Evolutionary conservation across 495 filamentous ascomycete species (phyloP), one percentile per base, ranked within the genome.

Genomic region (Aspergillus nanangensis): DNA sequence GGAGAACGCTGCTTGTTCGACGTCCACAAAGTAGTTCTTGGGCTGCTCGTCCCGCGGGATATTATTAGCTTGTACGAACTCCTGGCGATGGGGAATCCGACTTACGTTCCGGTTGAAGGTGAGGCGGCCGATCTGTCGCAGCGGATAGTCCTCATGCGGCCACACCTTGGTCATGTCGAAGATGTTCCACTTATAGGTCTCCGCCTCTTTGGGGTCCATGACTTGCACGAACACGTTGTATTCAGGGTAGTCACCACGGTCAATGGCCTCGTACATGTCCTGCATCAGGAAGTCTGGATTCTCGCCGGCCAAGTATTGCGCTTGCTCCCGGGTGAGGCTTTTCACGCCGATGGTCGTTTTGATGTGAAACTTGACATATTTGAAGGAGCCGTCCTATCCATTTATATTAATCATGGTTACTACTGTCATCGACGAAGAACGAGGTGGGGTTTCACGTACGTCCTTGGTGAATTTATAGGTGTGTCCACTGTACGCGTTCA

Each of bases 401-500:
- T 7, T 29, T 5, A 29, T 29, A 11, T 29, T 29, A 29, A 29
- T 11, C 37, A 23, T 13, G 37, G 2, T 4, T 15, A 24, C 17
- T 42, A 13, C 13, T 31, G 13, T 17, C 19, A 5, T 13, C 13
- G n/a, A 19, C 4, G 22, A 39, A 21, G 3, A 13, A 23, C 3
- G 4, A 39, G 37, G 8, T 4, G 8, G 5, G 21, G 5, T 8
- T 17, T 11, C 4, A 67, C 24, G 72, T 45, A 79, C 47, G 39
- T 36, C 39, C 17, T 42, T 42, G 2, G 39, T 42, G 24, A 42
- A 76, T 43, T 79, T 86, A 64, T 81, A 88, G 1, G 85, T 84
- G 57, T 87, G 80, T 11, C 73, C 75, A 50, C 74, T 74, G 56
- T 83, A 88, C 15, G 77, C 78, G 48, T 86, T 83, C 63, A 86